phyloP scores from a whole-genome alignment of 805 yeast genomes.

The Pichia insulana region DNA sequence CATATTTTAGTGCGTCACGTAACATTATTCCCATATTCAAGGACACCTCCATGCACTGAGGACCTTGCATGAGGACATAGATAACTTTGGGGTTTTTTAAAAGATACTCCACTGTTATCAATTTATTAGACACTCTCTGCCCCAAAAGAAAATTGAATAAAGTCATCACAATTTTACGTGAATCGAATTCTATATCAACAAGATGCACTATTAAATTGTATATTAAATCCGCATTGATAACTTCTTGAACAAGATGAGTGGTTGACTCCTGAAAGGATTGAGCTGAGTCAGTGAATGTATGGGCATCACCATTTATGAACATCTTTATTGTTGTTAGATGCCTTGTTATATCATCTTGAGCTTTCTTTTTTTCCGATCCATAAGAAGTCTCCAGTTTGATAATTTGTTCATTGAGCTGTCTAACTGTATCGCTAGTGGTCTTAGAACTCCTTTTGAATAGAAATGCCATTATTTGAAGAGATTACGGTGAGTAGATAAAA shows the following conservation, averaged over 20 bases:
- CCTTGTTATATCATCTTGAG: conserved; percentile 67
- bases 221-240: conserved; percentile 63
- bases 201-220: conserved; percentile 51
- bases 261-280: conserved; percentile 60
- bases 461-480: conserved; percentile 63
- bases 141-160: conserved; percentile 70
- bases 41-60: conserved; percentile 67
- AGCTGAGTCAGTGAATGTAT: conserved; percentile 10
- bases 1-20: conserved; percentile 78
- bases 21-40: conserved; percentile 69
- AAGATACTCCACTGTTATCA: conserved; percentile 84
- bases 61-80: conserved; percentile 53
- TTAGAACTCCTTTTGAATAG: conserved; percentile 86
- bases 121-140: conserved; percentile 64
- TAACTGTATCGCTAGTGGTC: conserved; percentile 77
- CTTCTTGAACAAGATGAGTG: conserved; percentile 69
- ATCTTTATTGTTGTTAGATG: conserved; percentile 55
- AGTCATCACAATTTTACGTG: conserved; percentile 71
- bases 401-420: conserved; percentile 67
- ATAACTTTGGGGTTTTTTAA: conserved; percentile 59
- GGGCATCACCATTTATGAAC: conserved; percentile 43
- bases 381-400: conserved; percentile 41
- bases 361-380: conserved; percentile 32
- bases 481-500: too few relatives aligned
- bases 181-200: conserved; percentile 73